Evolutionary conservation across 2,329 filamentous ascomycete genomes (phyloP), one percentile per base, ranked within the genome.

Genomic region (Pseudomassariella vexata): DNA sequence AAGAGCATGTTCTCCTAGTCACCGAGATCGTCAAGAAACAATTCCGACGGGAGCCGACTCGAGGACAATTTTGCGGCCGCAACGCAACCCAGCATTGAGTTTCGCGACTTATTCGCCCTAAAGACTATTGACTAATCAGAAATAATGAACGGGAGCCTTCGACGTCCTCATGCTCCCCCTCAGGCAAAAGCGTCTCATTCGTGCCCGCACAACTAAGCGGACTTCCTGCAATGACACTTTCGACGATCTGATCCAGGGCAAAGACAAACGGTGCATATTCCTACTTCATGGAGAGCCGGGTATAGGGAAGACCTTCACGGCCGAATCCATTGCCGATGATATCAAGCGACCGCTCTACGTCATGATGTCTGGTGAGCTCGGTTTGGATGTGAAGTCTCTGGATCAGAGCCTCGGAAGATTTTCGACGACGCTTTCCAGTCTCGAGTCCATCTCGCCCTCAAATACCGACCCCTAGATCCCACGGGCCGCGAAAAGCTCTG

Each of bases 351-450:
- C 38, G 8, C 28, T 44, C n/a, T 44, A 41, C 15, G 34, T 37
- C 21, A 19, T 44, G 28, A 41, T 35, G 31, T 38, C 38, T 7
- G 41, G 38, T 12, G 41, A 44, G 17, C 36, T 44, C 3, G 41
- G 41, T n/a, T 30, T 27, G 5, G 30, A 39, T 10, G 32, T 38
- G 14, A 28, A 38, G 20, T 34, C 30, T 6, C 34, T 44, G 15
- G 41, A 44, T 19, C 3, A 36, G 24, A 39, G 34, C 17, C 30
- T 44, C 2, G 9, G 28, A 20, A 20, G 12, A 19, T 9, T 20
- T 30, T 30, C 19, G 28, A 21, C 28, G 10, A 9, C 9, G 16
- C 28, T 11, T 30, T 30, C 19, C 17, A 21, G 19, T 30, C 28
- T 7, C 28, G 19, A 6, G 22, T 30, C 28, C 28, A 30, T 17